phyloP scores from a whole-genome alignment of 805 yeast species.

The Candida silvicultrix region DNA sequence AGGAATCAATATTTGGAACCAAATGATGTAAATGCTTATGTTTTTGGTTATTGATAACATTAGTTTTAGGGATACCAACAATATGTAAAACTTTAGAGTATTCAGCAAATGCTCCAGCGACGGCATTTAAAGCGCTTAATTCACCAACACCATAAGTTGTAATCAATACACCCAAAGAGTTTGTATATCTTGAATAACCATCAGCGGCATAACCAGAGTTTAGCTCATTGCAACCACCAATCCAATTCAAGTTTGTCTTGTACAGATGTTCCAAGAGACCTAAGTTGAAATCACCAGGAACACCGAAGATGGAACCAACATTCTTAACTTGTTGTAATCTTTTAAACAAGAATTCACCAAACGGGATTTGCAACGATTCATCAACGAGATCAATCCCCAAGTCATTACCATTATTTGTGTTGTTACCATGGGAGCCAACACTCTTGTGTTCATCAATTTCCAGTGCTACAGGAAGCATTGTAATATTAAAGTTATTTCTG shows the following conservation, averaged over 20 bases:
- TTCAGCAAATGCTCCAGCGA: conserved; percentile 81
- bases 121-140: conserved; percentile 75
- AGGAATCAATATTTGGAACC: conserved; percentile 43
- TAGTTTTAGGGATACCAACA: conserved; percentile 55
- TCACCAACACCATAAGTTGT: conserved; percentile 88
- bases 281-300: conserved; percentile 75
- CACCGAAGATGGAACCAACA: conserved; percentile 62
- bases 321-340: conserved; percentile 47
- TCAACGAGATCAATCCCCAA: neutral
- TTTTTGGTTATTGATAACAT: conserved; percentile 20
- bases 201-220: conserved; percentile 90
- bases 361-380: conserved; percentile 27
- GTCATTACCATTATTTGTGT: neutral
- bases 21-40: conserved; percentile 50
- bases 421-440: neutral
- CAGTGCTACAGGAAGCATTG: conserved; percentile 10
- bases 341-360: conserved; percentile 61
- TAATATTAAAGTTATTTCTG: neutral
- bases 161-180: conserved; percentile 57
- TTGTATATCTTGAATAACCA: conserved; percentile 69
- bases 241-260: conserved; percentile 52
- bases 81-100: conserved; percentile 74
- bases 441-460: neutral
- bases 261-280: conserved; percentile 64
- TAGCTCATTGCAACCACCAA: conserved; percentile 84